Conservation (phyloP, 208 protist species). For the Acanthamoeba sp. region DNA sequence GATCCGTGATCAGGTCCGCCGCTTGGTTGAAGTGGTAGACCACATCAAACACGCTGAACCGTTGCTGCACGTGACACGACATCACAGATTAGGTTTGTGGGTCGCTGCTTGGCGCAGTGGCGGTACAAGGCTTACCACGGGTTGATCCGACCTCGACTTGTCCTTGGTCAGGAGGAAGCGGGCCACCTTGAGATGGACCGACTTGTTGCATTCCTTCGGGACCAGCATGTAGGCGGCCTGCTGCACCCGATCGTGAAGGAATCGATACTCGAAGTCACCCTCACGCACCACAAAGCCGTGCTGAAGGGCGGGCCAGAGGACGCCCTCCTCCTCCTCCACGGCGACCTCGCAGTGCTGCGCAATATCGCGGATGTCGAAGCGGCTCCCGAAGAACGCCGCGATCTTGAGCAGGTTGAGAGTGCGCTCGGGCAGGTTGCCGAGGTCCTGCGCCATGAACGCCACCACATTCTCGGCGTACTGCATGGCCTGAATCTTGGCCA, state of each 20-base stretch:
- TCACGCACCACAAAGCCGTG: background rate
- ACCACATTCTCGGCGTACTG: conserved; percentile 39
- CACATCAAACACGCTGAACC: conserved; percentile 24
- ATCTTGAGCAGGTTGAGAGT: background rate
- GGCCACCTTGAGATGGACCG: background rate
- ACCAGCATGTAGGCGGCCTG: conserved; percentile 1
- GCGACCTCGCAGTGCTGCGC: background rate
- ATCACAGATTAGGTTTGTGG: too few relatives aligned
- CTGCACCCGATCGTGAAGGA: conserved; percentile 53
- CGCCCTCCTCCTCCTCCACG: background rate
- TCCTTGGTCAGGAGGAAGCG: conserved; percentile 37
- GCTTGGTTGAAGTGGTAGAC: conserved; percentile 31
- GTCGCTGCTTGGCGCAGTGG: too few relatives aligned
- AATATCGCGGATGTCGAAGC: background rate
- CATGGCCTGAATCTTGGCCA: conserved; percentile 27
- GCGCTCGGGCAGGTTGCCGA: background rate
- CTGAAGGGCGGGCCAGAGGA: conserved; percentile 13
- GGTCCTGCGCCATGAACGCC: conserved; percentile 55
- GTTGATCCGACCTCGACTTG: background rate
- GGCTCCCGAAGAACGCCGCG: background rate
- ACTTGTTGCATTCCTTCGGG: background rate
- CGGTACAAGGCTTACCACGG: background rate
- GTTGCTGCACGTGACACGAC: background rate
- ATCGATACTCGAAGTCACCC: conserved; percentile 15
- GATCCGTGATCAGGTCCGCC: background rate